phyloP scores from a whole-genome alignment of 1,284 basidiomycete species.

The Ceraceosorus bombacis region DNA sequence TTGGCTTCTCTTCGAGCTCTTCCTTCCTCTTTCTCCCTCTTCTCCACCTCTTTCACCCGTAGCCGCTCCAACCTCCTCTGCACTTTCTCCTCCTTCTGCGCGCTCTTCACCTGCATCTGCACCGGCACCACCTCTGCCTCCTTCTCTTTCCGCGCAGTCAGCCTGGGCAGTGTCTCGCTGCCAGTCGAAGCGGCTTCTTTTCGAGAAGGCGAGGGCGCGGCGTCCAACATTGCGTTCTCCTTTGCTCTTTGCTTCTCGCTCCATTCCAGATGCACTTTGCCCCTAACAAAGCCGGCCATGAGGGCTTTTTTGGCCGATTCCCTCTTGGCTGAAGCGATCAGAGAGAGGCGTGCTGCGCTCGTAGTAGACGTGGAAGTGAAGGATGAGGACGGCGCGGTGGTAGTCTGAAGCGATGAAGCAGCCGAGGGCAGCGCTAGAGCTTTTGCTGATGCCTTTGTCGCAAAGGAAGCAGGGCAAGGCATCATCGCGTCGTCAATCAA shows the following conservation, averaged over 20 bases:
- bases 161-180: too few species aligned
- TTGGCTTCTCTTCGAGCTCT: slow-evolving; percentile 3
- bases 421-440: not conserved
- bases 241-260: too few species aligned
- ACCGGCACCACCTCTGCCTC: not conserved
- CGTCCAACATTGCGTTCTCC: too few species aligned
- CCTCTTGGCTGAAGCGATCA: slow-evolving; percentile 35
- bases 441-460: too few species aligned
- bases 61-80: too few species aligned
- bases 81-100: slow-evolving; percentile 1
- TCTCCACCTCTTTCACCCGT: slow-evolving; percentile 1
- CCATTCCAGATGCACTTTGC: slow-evolving; percentile 4
- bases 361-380: slow-evolving; percentile 10
- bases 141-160: slow-evolving; percentile 4
- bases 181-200: too few species aligned
- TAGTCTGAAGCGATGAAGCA: slow-evolving; percentile 7
- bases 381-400: not conserved
- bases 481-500: not conserved
- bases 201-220: too few species aligned
- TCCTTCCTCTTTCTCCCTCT: slow-evolving; percentile 8
- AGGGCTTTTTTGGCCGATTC: slow-evolving; percentile 40
- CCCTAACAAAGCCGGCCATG: slow-evolving; percentile 43
- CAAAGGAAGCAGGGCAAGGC: too few species aligned
- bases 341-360: slow-evolving; percentile 19
- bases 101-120: slow-evolving; percentile 1